Percentiles rank a stretch among this genome's conserved stretches.
Evolutionary conservation across 73 alveolate species (phyloP).

Genomic region (Uronychia setigera): DNA sequence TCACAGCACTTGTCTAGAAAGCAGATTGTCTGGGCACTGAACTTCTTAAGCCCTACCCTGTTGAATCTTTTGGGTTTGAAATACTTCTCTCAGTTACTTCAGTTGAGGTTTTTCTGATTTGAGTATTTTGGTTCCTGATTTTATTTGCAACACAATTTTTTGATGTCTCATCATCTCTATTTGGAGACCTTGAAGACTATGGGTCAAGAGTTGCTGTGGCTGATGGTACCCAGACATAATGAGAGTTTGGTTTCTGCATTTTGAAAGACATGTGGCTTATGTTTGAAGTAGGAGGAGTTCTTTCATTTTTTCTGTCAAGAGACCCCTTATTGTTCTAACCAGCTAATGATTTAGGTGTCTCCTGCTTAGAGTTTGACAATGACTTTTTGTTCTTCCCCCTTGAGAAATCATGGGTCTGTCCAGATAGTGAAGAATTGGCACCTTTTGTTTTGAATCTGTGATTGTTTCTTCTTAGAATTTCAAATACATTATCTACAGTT

Average conservation of each 20-base stretch:
- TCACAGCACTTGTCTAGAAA: too few species aligned
- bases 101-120: not conserved
- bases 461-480: not conserved
- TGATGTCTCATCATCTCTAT: not conserved
- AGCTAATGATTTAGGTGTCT: too few species aligned
- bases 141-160: not conserved
- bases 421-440: too few species aligned
- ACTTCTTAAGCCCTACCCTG: not conserved
- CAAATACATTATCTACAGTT: not conserved
- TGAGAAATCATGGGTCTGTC: too few species aligned
- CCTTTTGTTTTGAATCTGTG: too few species aligned
- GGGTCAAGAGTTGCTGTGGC: conserved; percentile 5
- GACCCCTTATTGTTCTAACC: too few species aligned
- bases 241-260: not conserved
- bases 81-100: not conserved
- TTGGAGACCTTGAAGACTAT: not conserved
- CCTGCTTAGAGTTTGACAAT: too few species aligned
- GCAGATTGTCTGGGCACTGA: too few species aligned
- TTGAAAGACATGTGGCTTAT: not conserved
- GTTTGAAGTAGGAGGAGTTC: not conserved
- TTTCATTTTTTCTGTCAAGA: too few species aligned
- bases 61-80: too few species aligned
- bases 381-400: too few species aligned
- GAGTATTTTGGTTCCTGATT: not conserved
- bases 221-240: not conserved